Evolutionary conservation across 106 monocot genomes (phyloP).

Genomic region (Dendrobium officinale): DNA sequence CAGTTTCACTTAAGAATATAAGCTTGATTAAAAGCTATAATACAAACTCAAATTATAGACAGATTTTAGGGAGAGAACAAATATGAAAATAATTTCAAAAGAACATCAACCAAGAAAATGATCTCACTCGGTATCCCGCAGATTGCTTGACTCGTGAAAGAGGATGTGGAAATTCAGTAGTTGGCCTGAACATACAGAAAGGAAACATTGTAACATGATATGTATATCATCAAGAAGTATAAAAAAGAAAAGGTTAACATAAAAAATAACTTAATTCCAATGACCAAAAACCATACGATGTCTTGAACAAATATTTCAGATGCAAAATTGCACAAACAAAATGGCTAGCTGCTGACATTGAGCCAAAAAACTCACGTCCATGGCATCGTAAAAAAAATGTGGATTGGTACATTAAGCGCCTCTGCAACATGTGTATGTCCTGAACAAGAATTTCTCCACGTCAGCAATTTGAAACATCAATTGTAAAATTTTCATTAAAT

Average conservation of each 20-base stretch:
- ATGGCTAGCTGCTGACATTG: neutral
- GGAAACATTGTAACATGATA: neutral
- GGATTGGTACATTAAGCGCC: slow-evolving; percentile 82
- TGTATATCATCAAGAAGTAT: neutral
- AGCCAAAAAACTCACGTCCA: slow-evolving; percentile 69
- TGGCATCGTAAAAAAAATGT: slow-evolving; percentile 96
- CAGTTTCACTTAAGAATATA: neutral
- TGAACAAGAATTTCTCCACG: slow-evolving; percentile 44
- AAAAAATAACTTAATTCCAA: neutral
- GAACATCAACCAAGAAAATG: neutral
- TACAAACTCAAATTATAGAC: neutral
- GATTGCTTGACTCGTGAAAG: slow-evolving; percentile 83
- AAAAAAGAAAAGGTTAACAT: neutral
- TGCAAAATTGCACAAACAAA: neutral
- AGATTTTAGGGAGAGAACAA: neutral
- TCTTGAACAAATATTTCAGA: neutral
- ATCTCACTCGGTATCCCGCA: slow-evolving; percentile 71
- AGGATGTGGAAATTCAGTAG: slow-evolving; percentile 91
- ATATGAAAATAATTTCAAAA: neutral
- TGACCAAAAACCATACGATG: neutral
- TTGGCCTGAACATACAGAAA: slow-evolving; percentile 42
- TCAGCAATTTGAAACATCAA: slow-evolving; percentile 24
- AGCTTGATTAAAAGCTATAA: neutral
- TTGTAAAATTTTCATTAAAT: slow-evolving; percentile 11
- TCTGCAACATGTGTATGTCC: slow-evolving; percentile 96